Evolutionary conservation across 495 filamentous ascomycete species (phyloP).

Genomic region (Delitschia confertaspora): DNA sequence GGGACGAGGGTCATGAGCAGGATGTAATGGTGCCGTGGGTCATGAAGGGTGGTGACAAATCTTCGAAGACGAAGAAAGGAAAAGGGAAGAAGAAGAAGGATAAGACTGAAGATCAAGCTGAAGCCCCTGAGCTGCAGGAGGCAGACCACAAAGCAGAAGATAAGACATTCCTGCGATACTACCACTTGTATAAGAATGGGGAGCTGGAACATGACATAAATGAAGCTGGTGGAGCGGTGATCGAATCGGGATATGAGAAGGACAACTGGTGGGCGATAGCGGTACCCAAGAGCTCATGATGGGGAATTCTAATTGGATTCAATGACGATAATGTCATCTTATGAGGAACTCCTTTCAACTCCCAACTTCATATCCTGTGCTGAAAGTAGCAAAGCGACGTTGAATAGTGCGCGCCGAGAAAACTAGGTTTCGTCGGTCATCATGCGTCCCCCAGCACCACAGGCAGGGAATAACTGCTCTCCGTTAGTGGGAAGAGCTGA

Average conservation of each 20-base stretch:
- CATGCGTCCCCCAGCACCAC: constrained; percentile 13
- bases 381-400: no score
- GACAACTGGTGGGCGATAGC: constrained; percentile 94
- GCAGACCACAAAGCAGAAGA: constrained; percentile 27
- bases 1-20: constrained; percentile 78
- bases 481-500: constrained; percentile 64
- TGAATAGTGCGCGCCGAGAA: no score
- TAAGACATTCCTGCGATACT: constrained; percentile 75
- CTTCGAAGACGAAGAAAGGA: not conserved
- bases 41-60: constrained; percentile 39
- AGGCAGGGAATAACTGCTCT: constrained; percentile 45
- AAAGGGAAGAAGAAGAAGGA: constrained; percentile 33
- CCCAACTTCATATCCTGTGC: no score
- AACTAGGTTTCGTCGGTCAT: no score
- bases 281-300: not conserved
- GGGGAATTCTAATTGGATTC: no score
- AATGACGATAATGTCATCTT: no score
- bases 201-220: constrained; percentile 77
- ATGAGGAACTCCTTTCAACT: no score
- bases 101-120: constrained; percentile 8
- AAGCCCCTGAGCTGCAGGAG: not conserved
- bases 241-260: constrained; percentile 85
- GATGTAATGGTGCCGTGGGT: constrained; percentile 98
- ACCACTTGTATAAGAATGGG: constrained; percentile 81
- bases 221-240: constrained; percentile 63